Conservation (phyloP, 805 yeast species). For the Zygosaccharomyces pseudorouxii region DNA sequence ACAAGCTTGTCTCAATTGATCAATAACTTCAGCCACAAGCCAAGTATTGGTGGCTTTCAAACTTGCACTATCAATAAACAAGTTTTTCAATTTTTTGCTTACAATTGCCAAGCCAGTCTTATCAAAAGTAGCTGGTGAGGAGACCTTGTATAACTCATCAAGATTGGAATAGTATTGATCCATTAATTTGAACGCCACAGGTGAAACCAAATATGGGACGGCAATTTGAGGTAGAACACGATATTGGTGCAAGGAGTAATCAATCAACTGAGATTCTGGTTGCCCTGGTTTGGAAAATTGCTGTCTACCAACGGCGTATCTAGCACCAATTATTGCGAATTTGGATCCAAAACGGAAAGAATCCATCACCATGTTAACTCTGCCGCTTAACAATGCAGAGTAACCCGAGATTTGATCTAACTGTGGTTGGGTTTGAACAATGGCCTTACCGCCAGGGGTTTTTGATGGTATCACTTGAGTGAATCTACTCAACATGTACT, state of each 20-base stretch:
- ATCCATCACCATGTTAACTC: constrained; percentile 86
- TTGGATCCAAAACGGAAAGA: constrained; percentile 77
- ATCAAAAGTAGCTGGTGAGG: constrained; percentile 43
- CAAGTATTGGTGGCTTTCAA: constrained; percentile 87
- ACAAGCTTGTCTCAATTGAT: constrained; percentile 87
- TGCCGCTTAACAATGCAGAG: constrained; percentile 81
- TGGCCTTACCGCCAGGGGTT: constrained; percentile 54
- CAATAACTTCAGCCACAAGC: constrained; percentile 74
- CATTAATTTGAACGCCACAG: constrained; percentile 62
- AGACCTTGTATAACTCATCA: constrained; percentile 49
- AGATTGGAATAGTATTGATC: constrained; percentile 47
- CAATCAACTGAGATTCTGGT: constrained; percentile 59
- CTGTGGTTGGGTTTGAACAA: constrained; percentile 50
- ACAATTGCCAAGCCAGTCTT: constrained; percentile 44
- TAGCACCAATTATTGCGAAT: constrained; percentile 74
- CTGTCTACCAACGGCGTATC: constrained; percentile 86
- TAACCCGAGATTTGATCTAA: constrained; percentile 79
- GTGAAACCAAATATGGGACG: constrained; percentile 67
- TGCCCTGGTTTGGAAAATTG: constrained; percentile 57
- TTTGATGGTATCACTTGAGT: constrained; percentile 53
- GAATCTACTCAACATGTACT: constrained; percentile 76
- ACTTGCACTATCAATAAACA: constrained; percentile 82
- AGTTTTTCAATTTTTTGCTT: constrained; percentile 54
- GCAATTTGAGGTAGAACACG: constrained; percentile 84
- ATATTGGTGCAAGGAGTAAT: constrained; percentile 85